Conservation (phyloP, 257 asterid genomes). For the Apocynum venetum region DNA sequence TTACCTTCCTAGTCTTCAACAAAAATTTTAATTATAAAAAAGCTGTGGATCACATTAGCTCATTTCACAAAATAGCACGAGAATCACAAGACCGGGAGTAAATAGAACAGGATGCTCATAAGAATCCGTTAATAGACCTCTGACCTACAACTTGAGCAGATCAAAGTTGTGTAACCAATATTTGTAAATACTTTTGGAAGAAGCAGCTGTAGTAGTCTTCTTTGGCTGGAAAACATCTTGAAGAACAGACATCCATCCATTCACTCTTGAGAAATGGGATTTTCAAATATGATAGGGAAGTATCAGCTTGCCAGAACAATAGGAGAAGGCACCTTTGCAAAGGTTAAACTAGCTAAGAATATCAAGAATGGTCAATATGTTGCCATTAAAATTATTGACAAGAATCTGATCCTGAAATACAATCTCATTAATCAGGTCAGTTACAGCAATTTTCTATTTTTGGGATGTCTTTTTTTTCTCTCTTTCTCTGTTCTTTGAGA, state of each 20-base stretch:
- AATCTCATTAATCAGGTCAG: constrained; percentile 26
- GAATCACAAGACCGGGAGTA: no score
- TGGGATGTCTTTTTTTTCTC: neutral
- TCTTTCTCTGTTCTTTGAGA: neutral
- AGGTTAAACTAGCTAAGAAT: constrained; percentile 28
- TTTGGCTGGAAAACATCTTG: neutral
- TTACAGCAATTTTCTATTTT: neutral
- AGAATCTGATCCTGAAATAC: constrained; percentile 18
- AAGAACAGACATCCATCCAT: neutral
- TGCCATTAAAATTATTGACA: constrained; percentile 28
- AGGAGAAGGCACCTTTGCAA: constrained; percentile 33
- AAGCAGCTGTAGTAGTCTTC: neutral
- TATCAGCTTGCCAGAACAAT: constrained; percentile 25
- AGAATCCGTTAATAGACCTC: neutral
- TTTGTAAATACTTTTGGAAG: neutral
- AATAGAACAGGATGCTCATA: no score
- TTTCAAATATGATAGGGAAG: constrained; percentile 23
- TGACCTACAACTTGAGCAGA: neutral
- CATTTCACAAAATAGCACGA: neutral
- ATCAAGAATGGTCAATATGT: constrained; percentile 24
- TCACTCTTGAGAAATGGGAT: constrained; percentile 7
- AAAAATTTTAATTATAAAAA: no score
- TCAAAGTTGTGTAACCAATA: neutral
- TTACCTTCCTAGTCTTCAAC: neutral
- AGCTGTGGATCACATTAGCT: neutral